phyloP scores from a whole-genome alignment of 169 alveolate genomes.

The Amoebophrya sp. region DNA sequence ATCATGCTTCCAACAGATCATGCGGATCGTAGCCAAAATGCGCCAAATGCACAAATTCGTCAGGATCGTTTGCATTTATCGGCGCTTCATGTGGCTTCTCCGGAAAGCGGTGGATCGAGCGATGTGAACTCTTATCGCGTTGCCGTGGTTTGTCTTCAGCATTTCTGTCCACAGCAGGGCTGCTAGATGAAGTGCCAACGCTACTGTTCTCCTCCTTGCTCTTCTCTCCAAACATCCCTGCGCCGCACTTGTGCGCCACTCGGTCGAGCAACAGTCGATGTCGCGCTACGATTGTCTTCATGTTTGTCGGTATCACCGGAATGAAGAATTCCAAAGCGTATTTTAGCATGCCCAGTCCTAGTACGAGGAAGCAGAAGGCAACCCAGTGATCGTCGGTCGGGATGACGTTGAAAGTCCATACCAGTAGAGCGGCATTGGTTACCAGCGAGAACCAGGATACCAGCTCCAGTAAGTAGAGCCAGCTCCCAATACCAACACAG shows the following conservation, averaged over 20 bases:
- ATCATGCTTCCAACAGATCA: background rate
- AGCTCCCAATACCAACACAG: background rate
- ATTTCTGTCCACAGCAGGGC: background rate
- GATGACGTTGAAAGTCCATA: background rate
- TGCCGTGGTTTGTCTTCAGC: background rate
- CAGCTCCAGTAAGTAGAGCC: background rate
- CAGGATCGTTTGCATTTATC: background rate
- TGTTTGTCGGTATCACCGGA: background rate
- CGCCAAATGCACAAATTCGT: background rate
- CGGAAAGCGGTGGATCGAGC: background rate
- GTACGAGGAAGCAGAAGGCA: background rate
- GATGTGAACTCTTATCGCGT: background rate
- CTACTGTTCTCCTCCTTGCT: background rate
- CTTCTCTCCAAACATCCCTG: background rate
- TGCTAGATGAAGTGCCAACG: background rate
- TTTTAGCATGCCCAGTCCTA: background rate
- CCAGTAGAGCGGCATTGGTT: background rate
- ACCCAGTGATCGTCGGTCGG: background rate
- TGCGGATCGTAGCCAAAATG: background rate
- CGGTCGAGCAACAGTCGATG: slow-evolving; percentile 11
- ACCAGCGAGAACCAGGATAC: background rate
- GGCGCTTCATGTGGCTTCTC: background rate
- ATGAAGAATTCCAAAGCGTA: background rate
- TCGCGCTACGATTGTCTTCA: background rate
- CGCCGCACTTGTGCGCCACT: background rate